Base-by-base conservation (phyloP, 192 early-diverging fungal genomes). In the Entomortierella chlamydospora region DNA sequence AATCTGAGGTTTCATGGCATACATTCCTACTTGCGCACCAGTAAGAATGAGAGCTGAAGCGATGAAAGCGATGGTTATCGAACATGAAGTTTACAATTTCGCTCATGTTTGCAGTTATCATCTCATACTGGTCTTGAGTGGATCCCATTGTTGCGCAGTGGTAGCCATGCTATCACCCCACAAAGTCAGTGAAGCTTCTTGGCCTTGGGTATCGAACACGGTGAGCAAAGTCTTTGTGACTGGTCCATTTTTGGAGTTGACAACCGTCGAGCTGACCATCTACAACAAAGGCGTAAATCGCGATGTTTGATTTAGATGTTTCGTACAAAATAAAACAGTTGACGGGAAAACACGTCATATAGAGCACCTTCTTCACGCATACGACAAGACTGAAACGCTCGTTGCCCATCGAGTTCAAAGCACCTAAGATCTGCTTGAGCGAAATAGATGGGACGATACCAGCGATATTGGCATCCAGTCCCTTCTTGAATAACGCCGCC, bases 311-410 rank as follows among this genome's bases (percentile, higher is more conserved):
- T 13, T 25, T 54, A 26, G 52, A 11, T 25, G 23, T 4, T 13
- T 54, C 25, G n/a, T n/a, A n/a, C n/a, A n/a, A n/a, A n/a, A n/a
- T n/a, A n/a, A n/a, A n/a, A n/a, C n/a, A n/a, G n/a, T n/a, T n/a
- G n/a, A n/a, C n/a, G n/a, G n/a, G n/a, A n/a, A n/a, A n/a, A n/a
- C n/a, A n/a, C n/a, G n/a, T n/a, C n/a, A n/a, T n/a, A n/a, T n/a
- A n/a, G n/a, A 17, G 20, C 57, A 70, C 74, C 74, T 78, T 70
- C 31, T 70, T 79, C 22, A 70, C 51, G 26, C 76, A 70, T 18
- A 79, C 47, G 7, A 70, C 52, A 13, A 79, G 7, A 42, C 66
- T 70, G 50, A 70, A 64, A 8, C 68, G 55, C 41, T 79, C 54
- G 13, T 56, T 57, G 2, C 30, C 30, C 22, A 63, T 15, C 18